Base-by-base conservation (phyloP, 75 land plant genomes). In the Pseudotsuga menziesii region DNA sequence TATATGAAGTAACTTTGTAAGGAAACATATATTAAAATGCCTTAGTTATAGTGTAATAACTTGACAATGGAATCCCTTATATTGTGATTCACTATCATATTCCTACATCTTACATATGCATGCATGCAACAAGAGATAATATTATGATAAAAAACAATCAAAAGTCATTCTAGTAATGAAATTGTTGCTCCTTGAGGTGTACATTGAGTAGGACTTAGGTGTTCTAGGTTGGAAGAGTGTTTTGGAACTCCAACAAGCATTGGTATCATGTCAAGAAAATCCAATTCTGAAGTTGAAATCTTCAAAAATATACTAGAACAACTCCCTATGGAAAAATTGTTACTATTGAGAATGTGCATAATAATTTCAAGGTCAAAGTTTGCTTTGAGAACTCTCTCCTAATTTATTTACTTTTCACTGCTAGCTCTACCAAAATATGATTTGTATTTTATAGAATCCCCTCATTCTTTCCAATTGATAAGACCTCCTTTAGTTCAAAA, bases 291-390 rank as follows among this genome's bases (percentile, higher is more conserved):
- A 16, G 89, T 83, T 82, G 79, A 76, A 26, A 85, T 83, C 77
- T 78, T 85, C 63, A 87, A 58, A 14, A 90, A 63, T 87, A 78
- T 32, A 90, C 78, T 59, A 85, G 54, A 14, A 82, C 82, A 23
- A 82, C 82, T 22, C 84, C 83, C 35, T 90, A 85, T 44, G 85
- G 57, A 57, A 85, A 85, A 29, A 90, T 0, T 80, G 20, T 61
- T 75, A 39, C 60, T 87, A 61, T 61, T 80, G 26, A 90, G 41
- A n/a, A 87, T 64, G 64, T 75, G 85, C 36, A 85, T 25, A 77
- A 87, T 85, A 22, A 83, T 80, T 59, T 87, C 89, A 5, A 87
- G 82, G 19, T 85, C 80, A 4, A 89, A 83, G 72, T 90, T 89
- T 3, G 80, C 57, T 58, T 76, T 78, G 20, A 87, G 75, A 70